Conservation (phyloP, 345 rosid species). For the Laguncularia racemosa region DNA sequence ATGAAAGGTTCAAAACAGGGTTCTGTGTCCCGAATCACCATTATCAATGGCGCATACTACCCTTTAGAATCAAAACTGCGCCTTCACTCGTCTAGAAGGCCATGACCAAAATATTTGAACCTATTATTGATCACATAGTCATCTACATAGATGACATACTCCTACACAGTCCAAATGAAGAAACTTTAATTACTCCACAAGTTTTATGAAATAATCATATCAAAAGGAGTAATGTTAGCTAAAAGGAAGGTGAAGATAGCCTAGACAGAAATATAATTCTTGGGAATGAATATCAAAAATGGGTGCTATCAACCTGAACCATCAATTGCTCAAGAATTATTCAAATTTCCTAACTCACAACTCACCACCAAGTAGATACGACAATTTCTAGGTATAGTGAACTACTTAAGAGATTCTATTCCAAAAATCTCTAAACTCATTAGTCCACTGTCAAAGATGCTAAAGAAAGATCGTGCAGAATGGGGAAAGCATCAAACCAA, state of each 20-base stretch:
- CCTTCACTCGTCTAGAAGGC: background rate
- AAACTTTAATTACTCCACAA: background rate
- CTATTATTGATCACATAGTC: background rate
- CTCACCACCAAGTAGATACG: background rate
- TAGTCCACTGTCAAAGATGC: background rate
- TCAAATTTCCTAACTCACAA: background rate
- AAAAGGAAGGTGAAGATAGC: background rate
- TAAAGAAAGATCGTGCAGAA: background rate
- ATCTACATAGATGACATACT: constrained; percentile 2
- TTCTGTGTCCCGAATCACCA: background rate
- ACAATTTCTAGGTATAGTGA: background rate
- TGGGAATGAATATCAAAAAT: background rate
- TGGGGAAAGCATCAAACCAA: background rate
- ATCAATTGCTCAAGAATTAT: background rate
- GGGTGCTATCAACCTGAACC: background rate
- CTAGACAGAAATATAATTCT: background rate
- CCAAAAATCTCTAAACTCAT: background rate
- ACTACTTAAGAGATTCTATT: background rate
- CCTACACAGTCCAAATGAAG: background rate
- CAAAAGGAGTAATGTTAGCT: background rate
- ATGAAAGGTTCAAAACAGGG: background rate
- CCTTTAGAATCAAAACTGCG: constrained; percentile 4
- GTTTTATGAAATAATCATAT: background rate
- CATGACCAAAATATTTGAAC: background rate
- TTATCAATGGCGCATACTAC: no score